These are phyloP conservation scores for Penicillium crystallinum DNA, from an alignment of 495 filamentous ascomycete genomes.

Conservation along the genomic window DNA sequence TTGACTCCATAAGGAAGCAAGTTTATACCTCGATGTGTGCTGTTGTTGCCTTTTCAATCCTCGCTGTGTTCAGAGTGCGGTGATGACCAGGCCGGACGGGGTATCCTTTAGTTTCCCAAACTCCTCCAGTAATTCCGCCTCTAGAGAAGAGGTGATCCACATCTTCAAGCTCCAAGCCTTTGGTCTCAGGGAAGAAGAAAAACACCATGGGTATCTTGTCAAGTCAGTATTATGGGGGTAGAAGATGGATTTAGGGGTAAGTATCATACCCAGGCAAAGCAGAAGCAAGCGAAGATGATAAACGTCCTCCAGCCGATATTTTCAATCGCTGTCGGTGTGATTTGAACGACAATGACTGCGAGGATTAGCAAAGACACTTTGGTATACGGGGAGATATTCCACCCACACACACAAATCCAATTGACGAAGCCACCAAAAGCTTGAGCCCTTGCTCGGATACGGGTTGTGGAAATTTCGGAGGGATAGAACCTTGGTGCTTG, in stretches of 20 bases:
- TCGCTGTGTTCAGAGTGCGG: conserved; percentile 11
- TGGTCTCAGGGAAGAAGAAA: conserved; percentile 63
- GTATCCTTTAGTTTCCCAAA: conserved; percentile 25
- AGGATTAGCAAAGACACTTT: background rate
- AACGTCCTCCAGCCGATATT: conserved; percentile 59
- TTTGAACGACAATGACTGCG: conserved; percentile 48
- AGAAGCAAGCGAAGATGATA: conserved; percentile 54
- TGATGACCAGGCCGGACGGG: conserved; percentile 17
- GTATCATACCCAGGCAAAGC: conserved; percentile 20
- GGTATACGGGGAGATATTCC: background rate
- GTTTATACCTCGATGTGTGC: background rate
- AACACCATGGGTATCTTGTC: conserved; percentile 58
- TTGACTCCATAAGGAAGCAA: too few relatives aligned
- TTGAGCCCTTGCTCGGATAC: conserved; percentile 31
- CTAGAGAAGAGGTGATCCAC: conserved; percentile 56
- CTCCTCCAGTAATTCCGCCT: conserved; percentile 34
- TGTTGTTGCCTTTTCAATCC: conserved; percentile 9
- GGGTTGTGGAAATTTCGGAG: conserved; percentile 53
- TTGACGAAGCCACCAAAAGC: conserved; percentile 40
- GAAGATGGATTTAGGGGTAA: background rate
- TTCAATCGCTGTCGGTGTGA: conserved; percentile 57
- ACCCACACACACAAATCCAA: conserved; percentile 44
- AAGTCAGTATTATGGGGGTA: conserved; percentile 39
- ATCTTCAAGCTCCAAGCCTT: conserved; percentile 64
- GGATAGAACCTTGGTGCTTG: conserved; percentile 59